These are phyloP conservation scores for Blastobotrys robertii DNA, from an alignment of 805 yeast genomes.

Conservation along the genomic window DNA sequence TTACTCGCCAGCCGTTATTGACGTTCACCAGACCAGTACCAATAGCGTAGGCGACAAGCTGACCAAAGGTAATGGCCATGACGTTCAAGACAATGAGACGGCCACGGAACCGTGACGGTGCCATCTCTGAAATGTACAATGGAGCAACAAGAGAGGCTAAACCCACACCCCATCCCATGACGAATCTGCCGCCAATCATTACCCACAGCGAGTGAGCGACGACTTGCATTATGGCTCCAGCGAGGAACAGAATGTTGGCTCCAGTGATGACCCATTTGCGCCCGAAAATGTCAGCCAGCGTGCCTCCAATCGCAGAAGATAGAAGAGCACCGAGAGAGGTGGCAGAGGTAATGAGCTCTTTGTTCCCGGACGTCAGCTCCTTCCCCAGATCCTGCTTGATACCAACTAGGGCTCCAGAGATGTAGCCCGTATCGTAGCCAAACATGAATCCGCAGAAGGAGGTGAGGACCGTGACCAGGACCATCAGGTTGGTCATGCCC, in stretches of 20 bases:
- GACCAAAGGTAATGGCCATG: constrained; percentile 90
- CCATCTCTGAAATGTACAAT: constrained; percentile 80
- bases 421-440: constrained; percentile 97
- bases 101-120: constrained; percentile 88
- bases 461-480: constrained; percentile 55
- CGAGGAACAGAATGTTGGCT: constrained; percentile 70
- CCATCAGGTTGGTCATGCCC: constrained; percentile 4
- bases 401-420: constrained; percentile 84
- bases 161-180: constrained; percentile 97
- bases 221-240: constrained; percentile 80
- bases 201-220: constrained; percentile 77
- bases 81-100: constrained; percentile 82
- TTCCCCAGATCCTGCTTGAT: constrained; percentile 65
- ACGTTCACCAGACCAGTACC: constrained; percentile 67
- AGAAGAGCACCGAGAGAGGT: constrained; percentile 89
- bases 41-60: constrained; percentile 84
- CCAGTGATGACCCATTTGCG: constrained; percentile 76
- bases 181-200: constrained; percentile 84
- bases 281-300: constrained; percentile 73
- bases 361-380: constrained; percentile 60
- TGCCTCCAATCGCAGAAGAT: constrained; percentile 71
- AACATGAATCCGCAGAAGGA: constrained; percentile 94
- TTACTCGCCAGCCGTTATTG: constrained; percentile 82
- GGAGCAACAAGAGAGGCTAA: constrained; percentile 93
- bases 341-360: constrained; percentile 87